Evolutionary conservation across 768 basidiomycete genomes (phyloP), one percentile per base, ranked within the genome.

Genomic region (Cystoderma amianthinum): DNA sequence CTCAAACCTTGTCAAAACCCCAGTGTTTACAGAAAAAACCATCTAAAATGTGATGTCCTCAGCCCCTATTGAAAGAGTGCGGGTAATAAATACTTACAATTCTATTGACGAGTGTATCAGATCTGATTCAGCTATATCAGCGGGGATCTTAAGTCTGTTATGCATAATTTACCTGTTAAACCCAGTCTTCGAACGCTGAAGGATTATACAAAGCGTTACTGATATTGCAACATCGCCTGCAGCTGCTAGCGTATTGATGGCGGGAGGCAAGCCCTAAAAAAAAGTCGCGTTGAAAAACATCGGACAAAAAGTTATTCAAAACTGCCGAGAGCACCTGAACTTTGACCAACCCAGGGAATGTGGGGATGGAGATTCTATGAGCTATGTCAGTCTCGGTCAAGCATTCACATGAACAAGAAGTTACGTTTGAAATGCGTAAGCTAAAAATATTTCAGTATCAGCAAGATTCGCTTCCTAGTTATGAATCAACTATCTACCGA

Each of bases 181-280:
- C n/a, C 74, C 71, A 30, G 74, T 72, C 34, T 72, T 62, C 3
- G 68, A 71, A 5, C 49, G 53, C 19, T 65, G 63, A 35, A 76
- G 60, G 38, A 76, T 57, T 7, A 44, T 47, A 41, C 64, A 68
- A 17, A 76, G 61, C 15, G 60, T 48, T n/a, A 43, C 46, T 0
- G 74, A 69, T 30, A 76, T 75, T 24, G 74, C 44, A 18, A 71
- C 46, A 36, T 77, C 75, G 3, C 68, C 72, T 3, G 58, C 64
- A 1, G 72, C 68, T 7, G 71, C 63, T 2, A 67, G 51, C 1
- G 59, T 64, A 44, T 76, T 77, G 44, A 76, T 61, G 17, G 60
- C 41, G 39, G 67, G 63, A 1, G 71, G 69, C 9, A 74, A 56
- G 11, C 39, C 47, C 67, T 71, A 34, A 20, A n/a, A n/a, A n/a